Evolutionary conservation across 352 stramenopile species (phyloP), one percentile per base, ranked within the genome.

Genomic region (Phytophthora multivora): DNA sequence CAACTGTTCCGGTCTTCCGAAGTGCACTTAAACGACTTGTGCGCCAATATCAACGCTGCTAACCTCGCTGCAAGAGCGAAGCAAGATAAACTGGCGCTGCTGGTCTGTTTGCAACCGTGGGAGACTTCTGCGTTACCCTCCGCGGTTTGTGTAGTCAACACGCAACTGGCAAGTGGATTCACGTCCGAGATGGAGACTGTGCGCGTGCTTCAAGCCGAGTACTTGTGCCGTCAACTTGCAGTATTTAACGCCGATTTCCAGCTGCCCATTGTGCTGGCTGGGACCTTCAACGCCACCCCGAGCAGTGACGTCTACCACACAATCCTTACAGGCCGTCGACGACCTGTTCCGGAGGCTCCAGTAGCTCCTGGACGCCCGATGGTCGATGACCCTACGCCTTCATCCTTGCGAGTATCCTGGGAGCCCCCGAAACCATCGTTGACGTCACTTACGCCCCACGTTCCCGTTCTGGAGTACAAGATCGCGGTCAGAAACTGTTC

Each of bases 261-360:
- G n/a, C 57, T 95, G 11, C 90, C 90, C 0, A 70, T 94, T n/a
- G 26, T 97, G 8, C 23, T 97, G 10, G 76, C 81, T 15, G 89
- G 89, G 12, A 90, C 88, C 1, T 93, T 97, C 49, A 96, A 97
- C 42, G 83, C 80, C 13, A 57, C 76, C 0, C 90, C 89, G 1
- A 86, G 83, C 46, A 90, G 76, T 33, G 80, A 91, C 16, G 71
- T 91, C n/a, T 96, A 97, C 63, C 81, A 92, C 49, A 69, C 91
- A 0, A 71, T 96, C 15, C 69, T 73, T 1, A 90, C 72, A 4
- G 89, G 88, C 3, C 55, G 82, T 11, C 64, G 77, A 3, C 74
- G 84, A n/a, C 71, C 73, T 16, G 59, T 69, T 33, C 75, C 85
- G 13, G 52, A 81, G 26, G 66, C 65, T 15, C 86, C 88, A 36